Base-by-base conservation (phyloP, 331 rosid genomes). In the Quercus lobata region DNA sequence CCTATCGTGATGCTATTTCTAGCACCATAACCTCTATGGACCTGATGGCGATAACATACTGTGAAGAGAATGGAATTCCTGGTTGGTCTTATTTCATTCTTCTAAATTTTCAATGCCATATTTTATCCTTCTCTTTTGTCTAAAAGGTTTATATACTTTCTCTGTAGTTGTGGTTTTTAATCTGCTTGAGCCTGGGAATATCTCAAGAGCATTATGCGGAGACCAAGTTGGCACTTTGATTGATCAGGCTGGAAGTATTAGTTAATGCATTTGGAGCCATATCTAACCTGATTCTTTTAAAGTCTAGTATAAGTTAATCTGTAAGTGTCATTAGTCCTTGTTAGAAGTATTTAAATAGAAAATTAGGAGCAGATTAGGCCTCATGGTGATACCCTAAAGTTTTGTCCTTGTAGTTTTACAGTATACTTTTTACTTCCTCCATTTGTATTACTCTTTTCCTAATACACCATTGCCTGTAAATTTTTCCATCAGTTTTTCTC, bases 181-280 rank as follows among this genome's bases (percentile, higher is more conserved):
- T 89, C 83, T 95, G 60, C 87, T 93, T 76, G 96, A 93, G 86
- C 94, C 96, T 24, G 99, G 97, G 85, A 93, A 93, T 84, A 91
- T 95, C 83, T 92, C 97, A 19, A 93, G 88, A 86, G 99, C 99
- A 21, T 84, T 88, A 74, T 89, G 99, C 10, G 97, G 99, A 80
- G 96, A 95, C 29, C 97, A 91, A 88, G 93, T 95, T 62, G 97
- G 97, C 80, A 93, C 97, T 46, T 79, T 95, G 77, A 91, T 95
- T 79, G 97, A 92, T 85, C 92, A 89, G 77, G 85, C 86, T 25
- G 96, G 97, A 84, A 90, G 92, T 79, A 83, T 86, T 66, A 86
- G 79, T 84, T 84, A 78, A 80, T 66, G 53, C 24, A 19, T 12
- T 70, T 22, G n/a, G 12, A 69, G 29, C 16, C 3, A 58, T 58